Conservation (phyloP, 2,329 filamentous ascomycete species). For the Aspergillus nomiae region DNA sequence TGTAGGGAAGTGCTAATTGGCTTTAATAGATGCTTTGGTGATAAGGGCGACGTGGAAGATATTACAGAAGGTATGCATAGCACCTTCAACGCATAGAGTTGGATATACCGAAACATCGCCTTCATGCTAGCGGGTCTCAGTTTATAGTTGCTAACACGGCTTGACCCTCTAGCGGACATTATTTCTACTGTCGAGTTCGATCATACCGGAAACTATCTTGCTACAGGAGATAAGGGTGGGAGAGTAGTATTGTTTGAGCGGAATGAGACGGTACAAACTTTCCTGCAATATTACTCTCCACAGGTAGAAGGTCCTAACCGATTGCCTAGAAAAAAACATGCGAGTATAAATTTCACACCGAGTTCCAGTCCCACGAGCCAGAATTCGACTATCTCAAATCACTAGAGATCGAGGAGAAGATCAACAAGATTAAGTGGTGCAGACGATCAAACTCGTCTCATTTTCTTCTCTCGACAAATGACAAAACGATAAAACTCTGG, state of each 20-base stretch:
- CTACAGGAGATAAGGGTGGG: constrained; percentile 56
- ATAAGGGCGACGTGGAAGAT: constrained; percentile 98
- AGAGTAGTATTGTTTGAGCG: constrained; percentile 60
- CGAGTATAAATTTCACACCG: constrained; percentile 99
- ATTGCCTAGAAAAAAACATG: constrained; percentile 89
- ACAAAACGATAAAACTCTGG: constrained; percentile 99
- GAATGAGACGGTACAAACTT: constrained; percentile 78
- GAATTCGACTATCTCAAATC: constrained; percentile 99
- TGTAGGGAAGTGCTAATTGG: constrained; percentile 6
- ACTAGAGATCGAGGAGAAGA: constrained; percentile 99
- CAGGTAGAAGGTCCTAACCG: constrained; percentile 34
- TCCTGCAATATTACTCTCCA: constrained; percentile 10
- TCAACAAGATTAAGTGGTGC: constrained; percentile 99
- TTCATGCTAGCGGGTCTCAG: not conserved
- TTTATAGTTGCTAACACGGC: constrained; percentile 3
- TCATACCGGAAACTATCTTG: constrained; percentile 55
- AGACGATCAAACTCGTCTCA: constrained; percentile 96
- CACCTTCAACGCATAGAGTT: not conserved
- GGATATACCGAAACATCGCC: not conserved
- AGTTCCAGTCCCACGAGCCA: constrained; percentile 98
- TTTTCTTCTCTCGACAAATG: constrained; percentile 96
- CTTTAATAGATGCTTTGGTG: constrained; percentile 86
- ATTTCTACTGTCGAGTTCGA: constrained; percentile 57
- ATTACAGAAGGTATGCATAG: constrained; percentile 80
- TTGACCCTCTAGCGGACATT: constrained; percentile 46